A percentile compares a stretch with the other conserved stretches of the same genome.
These are phyloP conservation scores for Colletotrichum sp. DNA, from an alignment of 2,329 filamentous ascomycete species.

Conservation along the genomic window DNA sequence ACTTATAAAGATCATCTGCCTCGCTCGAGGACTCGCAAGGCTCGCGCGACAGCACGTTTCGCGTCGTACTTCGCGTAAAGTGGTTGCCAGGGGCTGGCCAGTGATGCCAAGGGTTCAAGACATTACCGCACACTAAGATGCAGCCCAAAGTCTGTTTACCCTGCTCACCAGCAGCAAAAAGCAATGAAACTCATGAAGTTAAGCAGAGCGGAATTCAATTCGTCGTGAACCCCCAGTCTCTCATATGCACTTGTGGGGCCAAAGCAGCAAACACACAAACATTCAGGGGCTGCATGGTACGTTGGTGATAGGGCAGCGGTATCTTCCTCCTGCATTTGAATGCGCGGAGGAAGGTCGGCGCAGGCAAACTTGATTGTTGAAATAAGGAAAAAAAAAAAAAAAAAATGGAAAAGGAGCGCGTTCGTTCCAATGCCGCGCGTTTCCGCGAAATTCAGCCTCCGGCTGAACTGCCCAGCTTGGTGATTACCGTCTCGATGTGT, in stretches of 20 bases:
- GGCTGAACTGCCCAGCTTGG: too few relatives aligned
- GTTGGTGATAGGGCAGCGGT: too few relatives aligned
- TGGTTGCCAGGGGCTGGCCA: not conserved
- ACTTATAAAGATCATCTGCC: not conserved
- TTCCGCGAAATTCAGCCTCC: too few relatives aligned
- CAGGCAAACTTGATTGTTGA: too few relatives aligned
- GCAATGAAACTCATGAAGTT: not conserved
- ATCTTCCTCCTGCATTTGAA: too few relatives aligned
- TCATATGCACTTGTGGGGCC: too few relatives aligned
- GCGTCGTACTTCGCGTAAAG: not conserved
- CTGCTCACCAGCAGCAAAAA: not conserved
- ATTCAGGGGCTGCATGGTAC: not conserved
- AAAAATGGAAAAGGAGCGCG: too few relatives aligned
- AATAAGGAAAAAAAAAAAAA: too few relatives aligned
- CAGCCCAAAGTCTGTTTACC: not conserved
- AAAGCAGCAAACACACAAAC: rapidly evolving
- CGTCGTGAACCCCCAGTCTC: not conserved
- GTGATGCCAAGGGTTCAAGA: not conserved
- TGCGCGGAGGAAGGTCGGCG: too few relatives aligned
- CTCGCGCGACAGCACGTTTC: not conserved
- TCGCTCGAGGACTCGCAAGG: not conserved
- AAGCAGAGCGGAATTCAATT: not conserved
- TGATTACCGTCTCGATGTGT: too few relatives aligned
- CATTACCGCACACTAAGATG: not conserved
- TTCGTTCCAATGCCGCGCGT: too few relatives aligned